Percentiles rank a stretch among this genome's conserved stretches.
phyloP scores from a whole-genome alignment of 164 flowering plant genomes.

The Vitis labrusca region DNA sequence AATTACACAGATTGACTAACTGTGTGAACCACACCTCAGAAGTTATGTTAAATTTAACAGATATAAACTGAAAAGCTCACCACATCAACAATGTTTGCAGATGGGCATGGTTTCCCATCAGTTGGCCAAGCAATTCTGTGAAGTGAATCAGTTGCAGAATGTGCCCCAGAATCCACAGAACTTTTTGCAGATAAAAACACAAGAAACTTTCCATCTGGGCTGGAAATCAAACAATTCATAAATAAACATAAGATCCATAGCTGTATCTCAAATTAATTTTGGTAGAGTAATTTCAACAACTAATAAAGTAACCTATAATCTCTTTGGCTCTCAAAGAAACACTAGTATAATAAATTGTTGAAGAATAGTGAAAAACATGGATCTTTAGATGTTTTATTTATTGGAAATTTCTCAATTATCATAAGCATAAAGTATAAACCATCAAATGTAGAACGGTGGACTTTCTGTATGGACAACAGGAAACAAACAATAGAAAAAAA shows the following conservation, averaged over 20 bases:
- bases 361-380: neutral
- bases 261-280: neutral
- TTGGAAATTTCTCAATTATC: neutral
- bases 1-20: neutral
- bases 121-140: conserved; percentile 86
- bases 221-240: conserved; percentile 26
- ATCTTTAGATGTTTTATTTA: neutral
- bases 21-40: neutral
- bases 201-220: conserved; percentile 87
- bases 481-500: too few species aligned
- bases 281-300: neutral
- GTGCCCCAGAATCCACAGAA: conserved; percentile 87
- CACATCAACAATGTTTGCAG: conserved; percentile 63
- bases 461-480: too few species aligned
- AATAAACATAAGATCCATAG: conserved; percentile 1
- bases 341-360: neutral
- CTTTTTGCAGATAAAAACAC: conserved; percentile 76
- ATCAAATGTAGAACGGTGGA: too few species aligned
- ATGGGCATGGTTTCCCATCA: conserved; percentile 39
- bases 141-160: conserved; percentile 83
- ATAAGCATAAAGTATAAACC: too few species aligned
- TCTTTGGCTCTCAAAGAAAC: neutral
- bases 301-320: neutral
- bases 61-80: conserved; percentile 36
- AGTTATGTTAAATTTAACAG: neutral